Evolutionary conservation across 192 early-diverging fungal genomes (phyloP).

Genomic region (Irineochytrium annulatum): DNA sequence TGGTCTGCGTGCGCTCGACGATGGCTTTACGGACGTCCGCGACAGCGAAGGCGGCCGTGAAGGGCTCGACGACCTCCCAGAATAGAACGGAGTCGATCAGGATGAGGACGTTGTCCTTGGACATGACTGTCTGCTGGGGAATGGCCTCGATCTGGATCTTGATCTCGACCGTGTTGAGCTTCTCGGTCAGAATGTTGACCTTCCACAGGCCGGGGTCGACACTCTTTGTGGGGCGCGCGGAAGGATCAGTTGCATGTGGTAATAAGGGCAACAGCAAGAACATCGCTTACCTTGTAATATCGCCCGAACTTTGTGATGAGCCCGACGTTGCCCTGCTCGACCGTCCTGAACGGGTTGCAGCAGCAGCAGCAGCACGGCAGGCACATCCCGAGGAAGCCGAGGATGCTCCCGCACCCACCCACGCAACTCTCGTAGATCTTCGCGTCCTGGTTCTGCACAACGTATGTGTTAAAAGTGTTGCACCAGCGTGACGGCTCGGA

Average conservation of each 20-base stretch:
- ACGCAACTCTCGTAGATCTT: conserved; percentile 2
- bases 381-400: conserved; percentile 1
- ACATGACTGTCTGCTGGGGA: not conserved
- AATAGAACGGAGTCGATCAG: conserved; percentile 83
- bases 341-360: conserved; percentile 60
- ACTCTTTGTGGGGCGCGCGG: no score
- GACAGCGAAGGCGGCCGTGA: conserved; percentile 68
- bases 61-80: conserved; percentile 56
- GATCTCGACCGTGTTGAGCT: conserved; percentile 43
- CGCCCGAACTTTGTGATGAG: conserved; percentile 63
- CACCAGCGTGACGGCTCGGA: no score
- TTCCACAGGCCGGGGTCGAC: conserved; percentile 47
- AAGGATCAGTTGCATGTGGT: not conserved
- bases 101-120: conserved; percentile 66
- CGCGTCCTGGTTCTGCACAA: no score
- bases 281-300: conserved; percentile 31
- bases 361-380: conserved; percentile 6
- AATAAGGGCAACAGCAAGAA: not conserved
- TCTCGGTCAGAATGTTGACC: conserved; percentile 43
- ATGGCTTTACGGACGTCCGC: conserved; percentile 76
- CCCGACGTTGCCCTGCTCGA: conserved; percentile 69
- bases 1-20: conserved; percentile 86
- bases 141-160: conserved; percentile 52
- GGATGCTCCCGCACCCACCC: not conserved
- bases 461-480: no score